Conservation (phyloP, 2,329 filamentous ascomycete species). For the Colletotrichum sp. region DNA sequence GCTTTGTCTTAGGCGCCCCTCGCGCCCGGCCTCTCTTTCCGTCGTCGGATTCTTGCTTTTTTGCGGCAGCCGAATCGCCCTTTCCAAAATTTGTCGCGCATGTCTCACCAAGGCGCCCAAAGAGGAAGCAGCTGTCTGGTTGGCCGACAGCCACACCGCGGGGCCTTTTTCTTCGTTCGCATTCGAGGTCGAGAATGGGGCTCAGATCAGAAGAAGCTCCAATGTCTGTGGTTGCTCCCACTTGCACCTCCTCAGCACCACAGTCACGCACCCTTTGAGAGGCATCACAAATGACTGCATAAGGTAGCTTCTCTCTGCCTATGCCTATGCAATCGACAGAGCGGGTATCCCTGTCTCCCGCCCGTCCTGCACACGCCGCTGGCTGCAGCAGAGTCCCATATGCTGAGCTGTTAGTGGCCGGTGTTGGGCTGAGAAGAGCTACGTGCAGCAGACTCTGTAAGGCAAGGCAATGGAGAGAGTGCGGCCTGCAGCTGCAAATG, state of each 20-base stretch:
- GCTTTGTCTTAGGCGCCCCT: slow-evolving; percentile 16
- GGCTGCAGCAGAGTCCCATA: not conserved
- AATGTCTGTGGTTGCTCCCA: not conserved
- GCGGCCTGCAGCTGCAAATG: slow-evolving; percentile 17
- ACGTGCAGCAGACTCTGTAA: not conserved
- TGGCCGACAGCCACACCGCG: not conserved
- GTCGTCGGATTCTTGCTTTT: slow-evolving; percentile 14
- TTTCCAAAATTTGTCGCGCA: not conserved
- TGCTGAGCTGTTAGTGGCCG: slow-evolving; percentile 8
- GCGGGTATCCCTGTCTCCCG: slow-evolving; percentile 13
- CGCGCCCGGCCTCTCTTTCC: slow-evolving; percentile 10
- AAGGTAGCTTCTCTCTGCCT: not conserved
- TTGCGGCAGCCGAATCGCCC: slow-evolving; percentile 11
- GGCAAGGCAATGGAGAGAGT: not conserved
- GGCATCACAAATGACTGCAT: slow-evolving; percentile 11
- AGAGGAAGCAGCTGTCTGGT: not conserved
- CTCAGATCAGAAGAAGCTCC: not conserved
- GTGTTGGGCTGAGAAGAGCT: slow-evolving; percentile 11
- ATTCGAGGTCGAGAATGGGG: slow-evolving; percentile 16
- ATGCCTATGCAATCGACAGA: slow-evolving; percentile 3
- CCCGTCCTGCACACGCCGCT: slow-evolving; percentile 9
- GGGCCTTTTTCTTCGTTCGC: slow-evolving; percentile 13
- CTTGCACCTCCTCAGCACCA: not conserved
- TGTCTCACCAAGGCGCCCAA: slow-evolving; percentile 15
- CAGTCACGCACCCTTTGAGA: not conserved